These are phyloP conservation scores for Moesziomyces globuligerus DNA, from an alignment of 1,284 basidiomycete genomes.

Conservation along the genomic window DNA sequence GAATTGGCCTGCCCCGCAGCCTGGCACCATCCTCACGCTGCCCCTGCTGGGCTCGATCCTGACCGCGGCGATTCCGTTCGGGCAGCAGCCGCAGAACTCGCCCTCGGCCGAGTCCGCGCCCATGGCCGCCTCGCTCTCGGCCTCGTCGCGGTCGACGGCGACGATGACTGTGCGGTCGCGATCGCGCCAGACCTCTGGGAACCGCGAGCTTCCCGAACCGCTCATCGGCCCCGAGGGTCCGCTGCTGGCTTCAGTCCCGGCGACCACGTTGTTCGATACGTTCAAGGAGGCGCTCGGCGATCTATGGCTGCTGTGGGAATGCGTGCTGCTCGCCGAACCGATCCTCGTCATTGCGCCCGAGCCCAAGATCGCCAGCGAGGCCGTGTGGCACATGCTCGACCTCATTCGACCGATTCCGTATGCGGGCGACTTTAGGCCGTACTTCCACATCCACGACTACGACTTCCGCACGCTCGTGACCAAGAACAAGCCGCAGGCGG, in stretches of 20 bases:
- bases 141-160: slow-evolving; percentile 7
- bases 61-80: slow-evolving; percentile 55
- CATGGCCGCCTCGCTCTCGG: slow-evolving; percentile 6
- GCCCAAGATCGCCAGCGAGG: slow-evolving; percentile 84
- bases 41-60: slow-evolving; percentile 55
- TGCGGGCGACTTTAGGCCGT: slow-evolving; percentile 86
- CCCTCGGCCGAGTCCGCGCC: slow-evolving; percentile 35
- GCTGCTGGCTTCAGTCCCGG: slow-evolving; percentile 77
- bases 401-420: slow-evolving; percentile 87
- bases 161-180: slow-evolving; percentile 37
- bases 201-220: slow-evolving; percentile 33
- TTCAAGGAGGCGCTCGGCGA: slow-evolving; percentile 73
- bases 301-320: slow-evolving; percentile 78
- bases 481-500: slow-evolving; percentile 82
- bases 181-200: slow-evolving; percentile 11
- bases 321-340: slow-evolving; percentile 79
- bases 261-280: slow-evolving; percentile 69
- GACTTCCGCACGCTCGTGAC: slow-evolving; percentile 82
- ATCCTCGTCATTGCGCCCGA: slow-evolving; percentile 85
- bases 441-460: slow-evolving; percentile 93
- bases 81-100: slow-evolving; percentile 57
- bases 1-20: slow-evolving; percentile 55
- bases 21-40: slow-evolving; percentile 54
- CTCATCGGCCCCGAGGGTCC: slow-evolving; percentile 41
- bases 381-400: slow-evolving; percentile 74